These are phyloP conservation scores for Paracorniculantispora psalliotae DNA, from an alignment of 2,329 filamentous ascomycete species.

Conservation along the genomic window DNA sequence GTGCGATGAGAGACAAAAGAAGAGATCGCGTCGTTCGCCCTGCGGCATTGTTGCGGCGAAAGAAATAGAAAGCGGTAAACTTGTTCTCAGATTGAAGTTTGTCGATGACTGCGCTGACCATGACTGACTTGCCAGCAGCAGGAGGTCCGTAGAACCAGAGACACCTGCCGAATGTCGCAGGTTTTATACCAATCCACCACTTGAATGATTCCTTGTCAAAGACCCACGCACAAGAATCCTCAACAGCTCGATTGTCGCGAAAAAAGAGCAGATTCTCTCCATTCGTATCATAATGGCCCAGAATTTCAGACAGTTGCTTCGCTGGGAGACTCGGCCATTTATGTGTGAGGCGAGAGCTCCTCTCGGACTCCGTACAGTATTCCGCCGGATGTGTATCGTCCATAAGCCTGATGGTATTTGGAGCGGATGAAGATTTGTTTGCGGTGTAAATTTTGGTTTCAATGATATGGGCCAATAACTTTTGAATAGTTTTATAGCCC, in stretches of 20 bases:
- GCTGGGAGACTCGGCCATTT: neutral
- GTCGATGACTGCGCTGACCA: neutral
- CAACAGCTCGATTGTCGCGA: neutral
- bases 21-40: neutral
- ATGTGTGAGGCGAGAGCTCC: no score
- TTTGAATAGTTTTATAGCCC: neutral
- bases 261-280: neutral
- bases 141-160: constrained; percentile 1
- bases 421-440: neutral
- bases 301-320: neutral
- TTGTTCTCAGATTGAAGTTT: neutral
- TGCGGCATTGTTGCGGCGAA: neutral
- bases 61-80: neutral
- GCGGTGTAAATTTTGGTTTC: neutral
- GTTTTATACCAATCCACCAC: neutral
- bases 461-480: neutral
- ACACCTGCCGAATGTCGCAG: neutral
- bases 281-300: neutral
- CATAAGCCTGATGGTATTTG: neutral
- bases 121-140: neutral
- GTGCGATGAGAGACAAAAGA: neutral
- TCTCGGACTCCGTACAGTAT: neutral
- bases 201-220: neutral
- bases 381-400: neutral
- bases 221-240: neutral